A percentile compares a stretch with the other conserved stretches of the same genome.
Evolutionary conservation across 108 stramenopile genomes (phyloP).

Genomic region (Chaetoceros muelleri): DNA sequence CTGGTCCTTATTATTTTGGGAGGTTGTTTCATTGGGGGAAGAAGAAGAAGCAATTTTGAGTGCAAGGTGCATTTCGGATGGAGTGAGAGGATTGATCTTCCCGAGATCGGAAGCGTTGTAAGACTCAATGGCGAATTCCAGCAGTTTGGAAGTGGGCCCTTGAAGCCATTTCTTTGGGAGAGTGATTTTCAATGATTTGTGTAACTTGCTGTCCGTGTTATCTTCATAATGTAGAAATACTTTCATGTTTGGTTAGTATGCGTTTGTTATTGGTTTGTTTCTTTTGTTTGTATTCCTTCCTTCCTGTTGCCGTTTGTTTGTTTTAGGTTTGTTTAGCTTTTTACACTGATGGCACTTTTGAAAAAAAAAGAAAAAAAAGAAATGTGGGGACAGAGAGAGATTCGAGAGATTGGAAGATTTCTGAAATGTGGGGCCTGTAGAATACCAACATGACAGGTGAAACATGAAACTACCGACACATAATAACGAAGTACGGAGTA

Average conservation of each 20-base stretch:
- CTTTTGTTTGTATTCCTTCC: too few species aligned
- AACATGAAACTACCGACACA: too few species aligned
- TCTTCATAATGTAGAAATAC: constrained; percentile 88
- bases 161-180: constrained; percentile 81
- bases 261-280: too few species aligned
- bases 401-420: too few species aligned
- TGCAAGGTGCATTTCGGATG: constrained; percentile 40
- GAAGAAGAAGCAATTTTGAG: constrained; percentile 27
- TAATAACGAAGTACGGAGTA: too few species aligned
- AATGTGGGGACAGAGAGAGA: too few species aligned
- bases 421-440: too few species aligned
- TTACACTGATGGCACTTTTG: too few species aligned
- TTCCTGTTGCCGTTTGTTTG: too few species aligned
- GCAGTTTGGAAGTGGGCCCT: constrained; percentile 62
- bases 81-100: constrained; percentile 35
- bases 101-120: constrained; percentile 66
- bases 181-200: constrained; percentile 86
- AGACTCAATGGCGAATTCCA: constrained; percentile 71
- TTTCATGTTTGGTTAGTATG: constrained; percentile 48
- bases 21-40: not conserved
- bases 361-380: too few species aligned
- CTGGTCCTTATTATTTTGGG: constrained; percentile 1
- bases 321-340: too few species aligned
- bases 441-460: too few species aligned
- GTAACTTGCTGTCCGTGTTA: constrained; percentile 43